Base-by-base conservation (phyloP, 306 rosid species). In the Luffa aegyptiaca region DNA sequence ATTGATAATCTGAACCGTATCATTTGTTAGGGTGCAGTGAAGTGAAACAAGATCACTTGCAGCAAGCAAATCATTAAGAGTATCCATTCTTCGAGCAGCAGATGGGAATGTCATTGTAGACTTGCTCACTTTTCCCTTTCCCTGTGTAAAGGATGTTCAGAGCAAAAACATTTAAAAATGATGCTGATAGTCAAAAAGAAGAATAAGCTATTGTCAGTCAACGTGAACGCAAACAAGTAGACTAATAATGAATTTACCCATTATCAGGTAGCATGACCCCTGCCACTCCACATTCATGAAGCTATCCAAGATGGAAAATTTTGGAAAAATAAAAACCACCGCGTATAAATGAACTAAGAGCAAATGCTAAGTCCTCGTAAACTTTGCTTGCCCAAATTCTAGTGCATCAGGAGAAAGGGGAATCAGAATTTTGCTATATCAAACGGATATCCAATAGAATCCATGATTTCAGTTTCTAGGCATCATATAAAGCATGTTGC, bases 81-180 rank as follows among this genome's bases (percentile, higher is more conserved):
- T 96, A 76, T 96, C 99, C 99, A 96, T 96, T 84, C 89, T 93
- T 80, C 99, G 92, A 12, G 93, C 99, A 36, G 99, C 97, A 49
- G 93, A 26, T 52, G 99, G 99, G 81, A 96, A 96, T 76, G 75
- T 89, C 73, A 83, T 17, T 0, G 82, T 61, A 49, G 89, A 46
- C 79, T 85, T 83, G 78, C 85, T 81, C 35, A 78, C 51, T 20
- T 78, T 83, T 78, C 84, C 93, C n/a, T 80, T 83, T 80, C 85
- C 93, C 99, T 93, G 88, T 65, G 52, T 45, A 62, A 72, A 65
- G 6, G 75, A 39, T 52, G 66, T 65, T 81, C 42, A 53, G 26
- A 45, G 53, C 80, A 66, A 82, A 86, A 57, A 41, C 82, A 21
- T 57, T 57, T 17, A 1, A 49, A 18, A 21, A 68, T 3, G 44